phyloP scores from a whole-genome alignment of 1,139 yeast genomes.

The Diutina mesorugosa region DNA sequence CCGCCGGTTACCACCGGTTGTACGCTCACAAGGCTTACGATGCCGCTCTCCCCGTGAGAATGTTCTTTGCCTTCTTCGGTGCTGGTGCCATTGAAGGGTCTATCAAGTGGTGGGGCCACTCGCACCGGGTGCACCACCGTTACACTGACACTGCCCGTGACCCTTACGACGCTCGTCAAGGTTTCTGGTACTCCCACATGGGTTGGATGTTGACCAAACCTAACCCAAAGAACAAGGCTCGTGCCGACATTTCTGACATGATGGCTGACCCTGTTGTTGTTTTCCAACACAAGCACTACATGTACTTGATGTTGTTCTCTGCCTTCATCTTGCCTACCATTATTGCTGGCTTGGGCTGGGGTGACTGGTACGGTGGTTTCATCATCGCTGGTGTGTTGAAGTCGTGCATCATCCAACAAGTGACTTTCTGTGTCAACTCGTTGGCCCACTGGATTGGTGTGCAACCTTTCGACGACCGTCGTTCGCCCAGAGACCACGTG shows the following conservation, averaged over 20 bases:
- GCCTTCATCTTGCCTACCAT: slow-evolving; percentile 67
- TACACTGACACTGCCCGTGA: slow-evolving; percentile 94
- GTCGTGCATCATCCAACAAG: slow-evolving; percentile 83
- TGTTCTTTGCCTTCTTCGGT: slow-evolving; percentile 74
- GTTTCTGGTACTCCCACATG: slow-evolving; percentile 91
- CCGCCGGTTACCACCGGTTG: slow-evolving; percentile 88
- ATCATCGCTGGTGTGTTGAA: slow-evolving; percentile 84
- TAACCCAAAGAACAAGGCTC: slow-evolving; percentile 88
- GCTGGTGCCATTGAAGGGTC: slow-evolving; percentile 96
- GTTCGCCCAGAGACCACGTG: slow-evolving; percentile 95
- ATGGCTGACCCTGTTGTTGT: slow-evolving; percentile 83
- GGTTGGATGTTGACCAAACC: slow-evolving; percentile 96
- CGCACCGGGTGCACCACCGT: slow-evolving; percentile 95
- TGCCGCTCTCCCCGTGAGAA: slow-evolving; percentile 57
- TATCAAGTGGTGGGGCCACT: slow-evolving; percentile 97
- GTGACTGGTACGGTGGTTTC: slow-evolving; percentile 88
- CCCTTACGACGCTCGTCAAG: slow-evolving; percentile 93
- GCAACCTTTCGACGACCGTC: slow-evolving; percentile 95
- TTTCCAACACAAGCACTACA: slow-evolving; percentile 88
- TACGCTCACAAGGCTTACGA: slow-evolving; percentile 86
- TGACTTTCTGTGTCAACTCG: slow-evolving; percentile 96
- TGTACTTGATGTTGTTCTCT: slow-evolving; percentile 49
- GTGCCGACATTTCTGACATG: slow-evolving; percentile 92
- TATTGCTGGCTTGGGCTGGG: slow-evolving; percentile 70
- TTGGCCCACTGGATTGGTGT: slow-evolving; percentile 97